Conservation (phyloP, 1,284 basidiomycete species). For the Quambalaria eucalypti region DNA sequence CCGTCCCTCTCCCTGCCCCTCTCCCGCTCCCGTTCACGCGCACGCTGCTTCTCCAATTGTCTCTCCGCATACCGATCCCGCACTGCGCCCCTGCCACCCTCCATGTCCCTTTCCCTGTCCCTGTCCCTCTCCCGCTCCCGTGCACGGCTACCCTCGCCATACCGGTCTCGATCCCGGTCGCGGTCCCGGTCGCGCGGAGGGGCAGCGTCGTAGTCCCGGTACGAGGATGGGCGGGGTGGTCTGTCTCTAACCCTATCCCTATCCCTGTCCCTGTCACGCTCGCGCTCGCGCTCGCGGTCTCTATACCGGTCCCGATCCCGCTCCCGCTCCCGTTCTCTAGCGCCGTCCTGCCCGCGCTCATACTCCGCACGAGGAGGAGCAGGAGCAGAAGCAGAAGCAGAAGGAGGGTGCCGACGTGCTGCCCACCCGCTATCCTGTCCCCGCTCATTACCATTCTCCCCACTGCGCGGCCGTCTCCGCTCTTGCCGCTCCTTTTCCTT, state of each 20-base stretch:
- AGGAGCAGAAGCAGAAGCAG: no score
- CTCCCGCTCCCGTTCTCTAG: no score
- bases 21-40: background rate
- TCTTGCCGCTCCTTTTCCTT: constrained; percentile 2
- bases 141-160: constrained; percentile 1
- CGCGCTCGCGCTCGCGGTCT: background rate
- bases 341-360: no score
- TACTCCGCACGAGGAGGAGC: no score
- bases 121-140: background rate
- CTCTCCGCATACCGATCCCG: background rate
- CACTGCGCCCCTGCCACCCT: background rate
- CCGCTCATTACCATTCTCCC: constrained; percentile 1
- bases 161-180: constrained; percentile 2
- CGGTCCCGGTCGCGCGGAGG: constrained; percentile 5
- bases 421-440: no score
- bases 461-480: constrained; percentile 7
- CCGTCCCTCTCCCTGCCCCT: background rate
- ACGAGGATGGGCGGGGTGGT: background rate
- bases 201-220: background rate
- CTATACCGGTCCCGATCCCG: background rate
- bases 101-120: background rate
- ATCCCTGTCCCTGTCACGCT: constrained; percentile 2
- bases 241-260: background rate
- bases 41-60: background rate
- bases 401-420: no score